Evolutionary conservation across 2,329 filamentous ascomycete species (phyloP), one percentile per base, ranked within the genome.

Genomic region (Fusarium pseudograminearum): DNA sequence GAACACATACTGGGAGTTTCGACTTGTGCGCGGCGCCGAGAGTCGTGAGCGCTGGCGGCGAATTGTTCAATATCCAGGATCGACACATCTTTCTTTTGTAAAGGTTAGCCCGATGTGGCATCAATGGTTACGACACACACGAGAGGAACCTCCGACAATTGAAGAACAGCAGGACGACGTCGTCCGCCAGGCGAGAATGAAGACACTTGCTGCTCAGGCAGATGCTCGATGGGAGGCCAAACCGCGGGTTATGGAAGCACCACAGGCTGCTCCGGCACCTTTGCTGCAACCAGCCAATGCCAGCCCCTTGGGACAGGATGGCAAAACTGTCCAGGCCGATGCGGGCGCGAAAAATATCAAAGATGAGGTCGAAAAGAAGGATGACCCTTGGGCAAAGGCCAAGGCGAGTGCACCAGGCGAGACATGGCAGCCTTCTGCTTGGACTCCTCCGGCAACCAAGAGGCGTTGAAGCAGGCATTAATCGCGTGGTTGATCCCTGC

Each of bases 1-100:
- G 57, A 91, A 91, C 80, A 90, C 89, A 6, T 91, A 86, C 81
- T 91, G 89, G 89, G 87, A 90, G 73, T 90, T 91, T 79, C 84
- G 83, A 61, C 85, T 89, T 69, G 73, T 79, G 9, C 82, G 83
- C 57, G 79, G 79, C 63, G 73, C 77, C 58, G 71, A 68, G 30
- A 67, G 66, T 58, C 66, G 78, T 36, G 78, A 81, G 50, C 85
- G 86, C 69, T 87, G 86, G 84, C 86, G 89, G 33, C 86, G 89
- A 76, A 90, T 90, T 67, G 87, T 90, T 50, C 75, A 87, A 71
- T 89, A 87, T 77, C 87, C 88, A 14, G 79, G 82, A 50, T 80
- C 80, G 44, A 83, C 84, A 4, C 86, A 87, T 76, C 81, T 83
- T 73, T 86, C 83, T 72, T 83, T 87, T 34, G 84, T 90, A 56